Base-by-base conservation (phyloP, 768 basidiomycete species). In the Albatrellus ellisii region DNA sequence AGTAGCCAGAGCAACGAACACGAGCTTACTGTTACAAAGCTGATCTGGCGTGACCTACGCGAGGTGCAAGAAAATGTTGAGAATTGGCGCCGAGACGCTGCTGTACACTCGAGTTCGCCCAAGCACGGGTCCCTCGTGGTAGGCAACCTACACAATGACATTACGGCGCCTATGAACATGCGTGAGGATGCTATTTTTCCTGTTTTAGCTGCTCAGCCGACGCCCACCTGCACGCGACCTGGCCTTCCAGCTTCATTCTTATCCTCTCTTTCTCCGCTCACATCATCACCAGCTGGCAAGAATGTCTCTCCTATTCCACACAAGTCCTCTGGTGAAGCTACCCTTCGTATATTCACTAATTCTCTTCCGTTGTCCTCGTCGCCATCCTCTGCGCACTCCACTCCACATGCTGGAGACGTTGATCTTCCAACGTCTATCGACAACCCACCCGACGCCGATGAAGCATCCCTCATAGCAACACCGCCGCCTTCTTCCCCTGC, bases 1-100 rank as follows among this genome's bases (percentile, higher is more conserved):
- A 79, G 75, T 36, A 81, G 79, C 49, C 73, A 79, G 55, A 78
- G 77, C 36, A 75, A 79, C 47, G 80, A 80, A 53, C 61, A 67
- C 35, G 78, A 81, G 48, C 59, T 79, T 36, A 56, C 55, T 33
- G 41, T 63, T 6, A 61, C 61, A 26, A 27, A 25, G n/a, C 50
- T 49, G 29, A 27, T 54, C 26, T 43, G 45, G 4, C 54, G 53
- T 21, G 54, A 64, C 46, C 47, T 52, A 1, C 41, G 43, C 10
- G 52, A 54, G 1, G 55, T 54, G 33, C 61, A 60, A 42, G 58
- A 64, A 26, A 62, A 49, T 41, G 63, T 75, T 10, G 59, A 67
- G 40, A 50, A 54, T 15, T 73, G 74, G 74, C 62, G 64, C 32
- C 54, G 57, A 40, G 54, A 56, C 24, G 51, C 63, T 12, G 45